phyloP scores from a whole-genome alignment of 768 basidiomycete species.

The Agrocybe pediades region DNA sequence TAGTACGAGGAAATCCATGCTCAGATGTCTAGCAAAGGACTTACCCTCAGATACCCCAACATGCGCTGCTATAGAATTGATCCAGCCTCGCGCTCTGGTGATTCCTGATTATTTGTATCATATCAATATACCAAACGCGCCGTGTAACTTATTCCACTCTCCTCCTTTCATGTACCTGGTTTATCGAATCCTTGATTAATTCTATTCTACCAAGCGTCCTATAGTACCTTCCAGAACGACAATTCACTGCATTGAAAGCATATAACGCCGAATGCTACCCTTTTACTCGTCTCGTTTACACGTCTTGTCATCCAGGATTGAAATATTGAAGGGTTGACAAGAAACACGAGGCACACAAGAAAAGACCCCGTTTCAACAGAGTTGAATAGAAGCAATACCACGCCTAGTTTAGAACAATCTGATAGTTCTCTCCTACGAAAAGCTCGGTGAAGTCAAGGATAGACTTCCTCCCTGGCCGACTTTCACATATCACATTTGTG shows the following conservation, averaged over 20 bases:
- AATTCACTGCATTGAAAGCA: neutral
- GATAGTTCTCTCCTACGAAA: neutral
- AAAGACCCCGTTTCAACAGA: neutral
- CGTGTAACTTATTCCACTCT: conserved; percentile 23
- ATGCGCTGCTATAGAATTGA: conserved; percentile 49
- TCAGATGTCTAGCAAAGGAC: conserved; percentile 59
- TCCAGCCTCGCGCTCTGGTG: conserved; percentile 41
- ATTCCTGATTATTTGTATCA: conserved; percentile 29
- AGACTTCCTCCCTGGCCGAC: neutral
- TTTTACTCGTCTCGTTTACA: neutral
- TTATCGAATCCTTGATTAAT: conserved; percentile 7
- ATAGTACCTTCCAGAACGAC: conserved; percentile 6
- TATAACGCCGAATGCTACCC: too few relatives aligned
- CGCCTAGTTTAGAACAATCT: neutral
- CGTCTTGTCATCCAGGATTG: neutral
- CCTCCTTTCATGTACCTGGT: conserved; percentile 9
- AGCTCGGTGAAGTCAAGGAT: neutral
- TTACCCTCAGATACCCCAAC: conserved; percentile 71
- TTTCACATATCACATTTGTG: neutral
- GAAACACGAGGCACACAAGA: neutral
- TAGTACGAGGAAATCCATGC: conserved; percentile 79
- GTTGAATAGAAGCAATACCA: too few relatives aligned
- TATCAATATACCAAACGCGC: conserved; percentile 5
- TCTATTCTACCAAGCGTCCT: conserved; percentile 5
- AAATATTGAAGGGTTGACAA: neutral